Conservation (phyloP, 1,284 basidiomycete species). For the Ustilago shanxiensis region DNA sequence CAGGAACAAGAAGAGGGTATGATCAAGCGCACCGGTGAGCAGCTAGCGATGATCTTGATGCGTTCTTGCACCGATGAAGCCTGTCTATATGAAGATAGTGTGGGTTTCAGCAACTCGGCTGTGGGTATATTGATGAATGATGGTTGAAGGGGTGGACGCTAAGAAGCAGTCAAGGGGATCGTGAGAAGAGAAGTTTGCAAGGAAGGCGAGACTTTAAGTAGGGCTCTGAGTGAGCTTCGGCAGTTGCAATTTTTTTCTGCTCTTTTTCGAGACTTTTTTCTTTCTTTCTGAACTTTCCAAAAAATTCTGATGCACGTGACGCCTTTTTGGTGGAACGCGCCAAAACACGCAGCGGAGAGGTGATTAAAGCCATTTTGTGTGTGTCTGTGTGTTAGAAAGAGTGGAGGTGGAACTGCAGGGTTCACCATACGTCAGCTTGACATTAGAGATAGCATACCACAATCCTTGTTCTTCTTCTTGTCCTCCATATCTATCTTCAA, state of each 20-base stretch:
- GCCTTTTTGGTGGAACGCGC: conserved; percentile 17
- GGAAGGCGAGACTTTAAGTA: conserved; percentile 9
- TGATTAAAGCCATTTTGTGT: not conserved
- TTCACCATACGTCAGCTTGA: conserved; percentile 11
- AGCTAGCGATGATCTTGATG: not conserved
- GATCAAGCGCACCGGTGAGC: not conserved
- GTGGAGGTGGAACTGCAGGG: conserved; percentile 19
- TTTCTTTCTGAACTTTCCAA: not conserved
- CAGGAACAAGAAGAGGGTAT: not conserved
- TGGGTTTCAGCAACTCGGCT: not conserved
- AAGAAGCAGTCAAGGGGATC: conserved; percentile 26
- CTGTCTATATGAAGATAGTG: no score
- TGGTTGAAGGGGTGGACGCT: no score
- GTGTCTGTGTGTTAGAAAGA: not conserved
- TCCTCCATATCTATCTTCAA: not conserved
- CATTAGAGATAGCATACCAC: not conserved
- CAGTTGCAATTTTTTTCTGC: conserved; percentile 6
- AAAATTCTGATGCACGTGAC: conserved; percentile 28
- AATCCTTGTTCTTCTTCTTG: no score
- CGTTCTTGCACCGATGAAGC: not conserved
- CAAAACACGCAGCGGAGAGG: conserved; percentile 25
- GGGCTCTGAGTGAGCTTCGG: not conserved
- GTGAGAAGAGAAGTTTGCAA: not conserved
- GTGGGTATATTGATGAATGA: conserved; percentile 35
- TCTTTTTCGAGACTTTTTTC: conserved; percentile 7